Percentiles rank a stretch among this genome's conserved stretches.
Conservation (phyloP, 495 filamentous ascomycete species). For the Penicillium goetzii region DNA sequence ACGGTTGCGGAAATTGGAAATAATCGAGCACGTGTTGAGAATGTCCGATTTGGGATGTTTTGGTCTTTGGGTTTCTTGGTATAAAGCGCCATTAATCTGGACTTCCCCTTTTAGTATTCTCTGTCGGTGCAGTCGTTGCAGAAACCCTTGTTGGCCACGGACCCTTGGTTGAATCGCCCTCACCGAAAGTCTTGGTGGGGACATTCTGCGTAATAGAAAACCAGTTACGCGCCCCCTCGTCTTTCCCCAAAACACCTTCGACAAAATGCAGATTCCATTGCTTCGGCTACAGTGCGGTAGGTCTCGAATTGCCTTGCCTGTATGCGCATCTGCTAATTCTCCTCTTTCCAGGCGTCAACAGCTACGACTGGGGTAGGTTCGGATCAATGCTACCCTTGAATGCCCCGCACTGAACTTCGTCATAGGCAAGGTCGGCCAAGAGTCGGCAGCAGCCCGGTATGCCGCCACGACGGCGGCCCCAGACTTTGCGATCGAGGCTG, state of each 20-base stretch:
- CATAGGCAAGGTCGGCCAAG: constrained; percentile 71
- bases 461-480: constrained; percentile 74
- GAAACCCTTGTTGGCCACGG: constrained; percentile 7
- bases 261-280: constrained; percentile 78
- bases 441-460: constrained; percentile 74
- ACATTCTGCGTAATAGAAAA: constrained; percentile 31
- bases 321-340: constrained; percentile 6
- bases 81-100: not conserved
- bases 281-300: constrained; percentile 91
- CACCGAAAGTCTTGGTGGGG: constrained; percentile 35
- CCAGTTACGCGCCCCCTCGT: constrained; percentile 20
- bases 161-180: constrained; percentile 17
- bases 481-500: constrained; percentile 73
- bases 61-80: not conserved
- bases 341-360: constrained; percentile 72
- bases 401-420: constrained; percentile 35
- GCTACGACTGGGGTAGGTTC: constrained; percentile 90
- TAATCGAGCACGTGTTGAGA: not conserved
- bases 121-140: not conserved
- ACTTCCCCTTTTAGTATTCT: not conserved
- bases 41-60: not conserved
- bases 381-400: constrained; percentile 14
- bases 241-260: constrained; percentile 18
- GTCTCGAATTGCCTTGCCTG: constrained; percentile 19
- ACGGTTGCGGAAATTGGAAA: constrained; percentile 11